Evolutionary conservation across 2,329 filamentous ascomycete species (phyloP).

Genomic region (Colletotrichum cordylinicola): DNA sequence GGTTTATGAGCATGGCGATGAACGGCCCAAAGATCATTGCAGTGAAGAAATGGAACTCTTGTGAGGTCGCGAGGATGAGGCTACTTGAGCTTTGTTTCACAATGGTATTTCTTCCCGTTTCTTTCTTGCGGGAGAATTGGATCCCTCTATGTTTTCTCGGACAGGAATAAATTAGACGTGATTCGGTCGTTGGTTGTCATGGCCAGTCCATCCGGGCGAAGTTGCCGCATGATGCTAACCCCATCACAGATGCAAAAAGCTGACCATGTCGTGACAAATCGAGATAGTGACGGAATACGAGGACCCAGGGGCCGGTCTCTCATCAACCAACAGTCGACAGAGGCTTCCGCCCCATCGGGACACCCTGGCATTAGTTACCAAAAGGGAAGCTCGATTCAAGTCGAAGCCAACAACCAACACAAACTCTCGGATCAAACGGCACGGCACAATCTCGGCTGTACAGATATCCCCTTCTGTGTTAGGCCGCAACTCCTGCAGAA

Average conservation of each 20-base stretch:
- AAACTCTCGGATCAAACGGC: background rate
- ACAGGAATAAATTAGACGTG: no score
- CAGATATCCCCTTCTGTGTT: background rate
- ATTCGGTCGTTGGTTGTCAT: background rate
- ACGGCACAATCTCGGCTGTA: background rate
- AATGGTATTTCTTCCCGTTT: background rate
- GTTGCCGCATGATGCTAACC: background rate
- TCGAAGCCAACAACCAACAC: background rate
- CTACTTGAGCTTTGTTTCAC: background rate
- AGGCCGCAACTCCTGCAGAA: no score
- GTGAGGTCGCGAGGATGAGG: background rate
- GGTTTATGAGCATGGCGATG: background rate
- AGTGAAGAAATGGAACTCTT: background rate
- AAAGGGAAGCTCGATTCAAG: background rate
- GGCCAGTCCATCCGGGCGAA: background rate
- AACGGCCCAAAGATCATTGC: background rate
- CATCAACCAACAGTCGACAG: background rate
- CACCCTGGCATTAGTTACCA: background rate
- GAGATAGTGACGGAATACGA: background rate
- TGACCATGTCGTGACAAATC: background rate
- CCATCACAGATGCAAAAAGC: background rate
- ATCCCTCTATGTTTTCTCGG: background rate
- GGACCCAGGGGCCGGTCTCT: background rate
- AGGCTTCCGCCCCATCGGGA: background rate
- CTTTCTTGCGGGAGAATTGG: background rate